Base-by-base conservation (phyloP, 768 basidiomycete genomes). In the Daedaleopsis nitida region DNA sequence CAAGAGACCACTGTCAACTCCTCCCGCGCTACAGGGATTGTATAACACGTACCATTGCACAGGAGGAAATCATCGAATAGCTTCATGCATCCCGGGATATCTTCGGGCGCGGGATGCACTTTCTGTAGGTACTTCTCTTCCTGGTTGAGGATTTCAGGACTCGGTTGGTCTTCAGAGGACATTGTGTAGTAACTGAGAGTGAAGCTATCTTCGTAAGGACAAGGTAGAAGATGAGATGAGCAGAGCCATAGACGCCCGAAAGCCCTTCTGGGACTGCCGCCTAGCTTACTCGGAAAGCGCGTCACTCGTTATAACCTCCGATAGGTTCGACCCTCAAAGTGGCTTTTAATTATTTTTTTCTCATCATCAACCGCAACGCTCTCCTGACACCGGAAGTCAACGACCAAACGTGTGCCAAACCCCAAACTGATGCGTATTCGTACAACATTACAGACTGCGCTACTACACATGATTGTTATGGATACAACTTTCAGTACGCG, bases 21-120 rank as follows among this genome's bases (percentile, higher is more conserved):
- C 23, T 47, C 19, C 12, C 21, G 14, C 10, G 17, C 21, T 2
- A n/a, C 3, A n/a, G 45, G 45, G 4, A n/a, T 11, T 47, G 45
- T 7, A 32, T 35, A 35, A 55, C 16, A 71, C 76, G 65, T 65
- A 85, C 91, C 83, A 70, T 88, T 83, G 73, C 93, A 94, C 5
- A 81, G 78, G 52, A 91, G 75, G 72, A 88, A 91, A 23, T 82
- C 81, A 69, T 92, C 89, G 57, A 94, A 83, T 13, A 92, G 77
- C 52, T 78, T 84, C 75, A 92, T 82, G 73, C 95, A 97, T 64
- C 86, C 80, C 21, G 95, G 95, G 38, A 93, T 83, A 61, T 96
- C 94, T 6, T 87, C 88, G 16, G 84, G 73, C 0, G 86, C 88
- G 8, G 92, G 93, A 69, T 94, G 86, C 16, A 89, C 75, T 52